phyloP scores from a whole-genome alignment of 208 protist species.

The Crithidia acanthocephali region DNA sequence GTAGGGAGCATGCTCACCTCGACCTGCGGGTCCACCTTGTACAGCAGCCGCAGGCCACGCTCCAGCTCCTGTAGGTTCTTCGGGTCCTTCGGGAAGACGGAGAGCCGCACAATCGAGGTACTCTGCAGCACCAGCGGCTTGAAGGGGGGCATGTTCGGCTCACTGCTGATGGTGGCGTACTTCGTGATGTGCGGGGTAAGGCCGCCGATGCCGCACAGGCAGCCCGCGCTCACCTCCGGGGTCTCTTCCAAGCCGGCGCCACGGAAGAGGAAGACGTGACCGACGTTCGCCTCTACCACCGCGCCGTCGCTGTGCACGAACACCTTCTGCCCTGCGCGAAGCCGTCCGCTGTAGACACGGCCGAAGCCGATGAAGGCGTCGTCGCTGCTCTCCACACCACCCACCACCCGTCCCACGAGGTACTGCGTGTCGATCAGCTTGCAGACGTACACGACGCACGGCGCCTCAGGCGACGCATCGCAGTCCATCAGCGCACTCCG shows the following conservation, averaged over 20 bases:
- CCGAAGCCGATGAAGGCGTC: constrained; percentile 96
- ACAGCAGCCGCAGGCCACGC: constrained; percentile 92
- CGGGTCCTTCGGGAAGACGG: constrained; percentile 92
- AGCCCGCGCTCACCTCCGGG: constrained; percentile 76
- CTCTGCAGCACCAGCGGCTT: constrained; percentile 84
- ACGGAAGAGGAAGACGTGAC: constrained; percentile 93
- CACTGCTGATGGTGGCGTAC: constrained; percentile 92
- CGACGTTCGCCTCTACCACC: constrained; percentile 56
- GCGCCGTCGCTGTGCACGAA: constrained; percentile 84
- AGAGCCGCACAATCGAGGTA: constrained; percentile 97
- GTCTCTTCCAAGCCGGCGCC: constrained; percentile 94
- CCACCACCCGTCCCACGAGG: constrained; percentile 66
- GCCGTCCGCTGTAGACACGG: constrained; percentile 95
- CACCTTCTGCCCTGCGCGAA: constrained; percentile 89
- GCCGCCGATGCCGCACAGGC: constrained; percentile 95
- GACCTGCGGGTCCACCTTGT: constrained; percentile 96
- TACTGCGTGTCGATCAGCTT: constrained; percentile 90
- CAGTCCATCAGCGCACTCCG: constrained; percentile 64
- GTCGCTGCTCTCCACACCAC: constrained; percentile 49
- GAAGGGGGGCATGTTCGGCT: constrained; percentile 80
- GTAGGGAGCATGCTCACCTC: constrained; percentile 94
- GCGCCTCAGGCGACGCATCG: constrained; percentile 59
- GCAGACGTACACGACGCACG: constrained; percentile 85
- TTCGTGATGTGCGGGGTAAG: constrained; percentile 94
- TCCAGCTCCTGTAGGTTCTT: constrained; percentile 69